phyloP scores from a whole-genome alignment of 2,329 filamentous ascomycete species.

The Parafenestella ontariensis region DNA sequence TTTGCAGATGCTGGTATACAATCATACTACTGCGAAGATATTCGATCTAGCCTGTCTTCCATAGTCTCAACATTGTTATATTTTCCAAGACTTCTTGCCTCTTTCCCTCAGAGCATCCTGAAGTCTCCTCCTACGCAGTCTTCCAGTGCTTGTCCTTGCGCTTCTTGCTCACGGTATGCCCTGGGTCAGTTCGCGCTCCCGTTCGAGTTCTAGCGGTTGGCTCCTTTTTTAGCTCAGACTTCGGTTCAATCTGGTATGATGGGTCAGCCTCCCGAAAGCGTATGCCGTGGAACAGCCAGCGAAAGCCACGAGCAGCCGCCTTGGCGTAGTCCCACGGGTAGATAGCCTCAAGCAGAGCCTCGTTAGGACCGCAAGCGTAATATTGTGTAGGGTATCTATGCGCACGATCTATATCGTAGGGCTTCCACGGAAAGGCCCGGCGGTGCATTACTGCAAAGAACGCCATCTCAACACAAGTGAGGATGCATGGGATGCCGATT shows the following conservation, averaged over 20 bases:
- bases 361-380: constrained; percentile 69
- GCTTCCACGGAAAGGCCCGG: constrained; percentile 80
- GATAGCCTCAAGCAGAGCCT: constrained; percentile 73
- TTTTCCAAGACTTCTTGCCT: no score
- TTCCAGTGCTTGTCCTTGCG: background rate
- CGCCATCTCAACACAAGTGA: constrained; percentile 86
- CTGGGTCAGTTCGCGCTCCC: constrained; percentile 1
- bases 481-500: constrained; percentile 77
- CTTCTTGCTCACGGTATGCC: background rate
- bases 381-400: constrained; percentile 12
- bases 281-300: constrained; percentile 81
- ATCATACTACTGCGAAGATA: background rate
- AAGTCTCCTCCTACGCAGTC: background rate
- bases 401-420: constrained; percentile 61
- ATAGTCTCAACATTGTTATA: no score
- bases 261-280: constrained; percentile 60
- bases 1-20: background rate
- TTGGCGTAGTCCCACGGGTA: constrained; percentile 86
- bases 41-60: background rate
- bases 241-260: constrained; percentile 41
- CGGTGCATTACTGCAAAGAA: constrained; percentile 79
- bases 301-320: constrained; percentile 75
- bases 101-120: no score
- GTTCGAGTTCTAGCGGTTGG: background rate
- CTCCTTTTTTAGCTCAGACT: background rate